Percentiles rank a stretch among this genome's conserved stretches.
These are phyloP conservation scores for Parathielavia hyrcaniae DNA, from an alignment of 495 filamentous ascomycete species.

Conservation along the genomic window DNA sequence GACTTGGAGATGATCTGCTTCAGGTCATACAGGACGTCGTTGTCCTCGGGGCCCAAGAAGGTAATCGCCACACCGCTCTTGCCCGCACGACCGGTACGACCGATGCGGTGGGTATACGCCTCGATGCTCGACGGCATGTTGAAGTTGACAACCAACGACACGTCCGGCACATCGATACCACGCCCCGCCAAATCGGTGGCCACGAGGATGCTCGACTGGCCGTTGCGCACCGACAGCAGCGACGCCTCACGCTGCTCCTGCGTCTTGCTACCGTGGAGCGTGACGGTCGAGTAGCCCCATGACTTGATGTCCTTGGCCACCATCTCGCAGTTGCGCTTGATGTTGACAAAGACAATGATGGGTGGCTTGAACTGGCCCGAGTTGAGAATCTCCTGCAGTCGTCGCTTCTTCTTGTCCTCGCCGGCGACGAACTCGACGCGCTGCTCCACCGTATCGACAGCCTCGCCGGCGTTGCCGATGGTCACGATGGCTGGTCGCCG, in stretches of 20 bases:
- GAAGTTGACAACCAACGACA: constrained; percentile 94
- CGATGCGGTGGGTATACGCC: constrained; percentile 95
- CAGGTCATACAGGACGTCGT: constrained; percentile 90
- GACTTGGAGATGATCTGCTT: constrained; percentile 96
- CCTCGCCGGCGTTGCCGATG: constrained; percentile 90
- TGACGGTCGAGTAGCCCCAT: constrained; percentile 86
- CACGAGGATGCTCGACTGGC: constrained; percentile 79
- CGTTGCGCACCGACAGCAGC: constrained; percentile 75
- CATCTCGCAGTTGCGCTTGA: constrained; percentile 98
- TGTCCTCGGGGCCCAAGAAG: constrained; percentile 89
- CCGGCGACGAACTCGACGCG: constrained; percentile 87
- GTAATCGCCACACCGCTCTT: constrained; percentile 97
- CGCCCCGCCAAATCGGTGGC: constrained; percentile 93
- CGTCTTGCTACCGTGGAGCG: constrained; percentile 89
- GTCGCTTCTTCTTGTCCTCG: constrained; percentile 97
- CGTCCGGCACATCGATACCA: constrained; percentile 97
- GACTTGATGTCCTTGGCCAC: constrained; percentile 92
- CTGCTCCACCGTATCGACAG: constrained; percentile 98
- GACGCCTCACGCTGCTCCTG: constrained; percentile 97
- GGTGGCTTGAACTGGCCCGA: constrained; percentile 83
- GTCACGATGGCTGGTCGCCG: constrained; percentile 90
- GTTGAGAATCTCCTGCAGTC: constrained; percentile 80
- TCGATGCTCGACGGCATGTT: constrained; percentile 96
- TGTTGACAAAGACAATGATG: constrained; percentile 99
- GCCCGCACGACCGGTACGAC: constrained; percentile 93